These are phyloP conservation scores for Cucumis variabilis DNA, from an alignment of 331 rosid genomes.

Conservation along the genomic window DNA sequence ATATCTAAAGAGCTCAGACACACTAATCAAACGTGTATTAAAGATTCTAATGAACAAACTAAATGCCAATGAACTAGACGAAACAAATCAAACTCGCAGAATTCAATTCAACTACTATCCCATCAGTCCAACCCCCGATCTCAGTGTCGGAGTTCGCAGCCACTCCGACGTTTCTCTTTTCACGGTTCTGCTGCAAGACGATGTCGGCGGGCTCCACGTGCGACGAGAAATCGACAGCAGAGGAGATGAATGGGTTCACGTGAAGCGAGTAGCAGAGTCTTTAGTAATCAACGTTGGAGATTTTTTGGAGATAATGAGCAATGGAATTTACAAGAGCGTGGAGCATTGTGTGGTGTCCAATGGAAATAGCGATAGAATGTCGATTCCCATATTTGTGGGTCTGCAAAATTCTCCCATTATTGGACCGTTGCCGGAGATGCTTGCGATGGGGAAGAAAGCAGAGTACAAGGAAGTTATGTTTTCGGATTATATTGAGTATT, in stretches of 20 bases:
- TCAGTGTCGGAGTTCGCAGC: conserved; percentile 51
- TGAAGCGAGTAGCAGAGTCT: conserved; percentile 49
- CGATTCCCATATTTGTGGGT: conserved; percentile 56
- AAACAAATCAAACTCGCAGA: conserved; percentile 36
- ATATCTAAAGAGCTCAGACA: conserved; percentile 46
- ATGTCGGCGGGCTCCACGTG: conserved; percentile 56
- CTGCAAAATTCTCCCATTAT: conserved; percentile 45
- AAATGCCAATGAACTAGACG: conserved; percentile 44
- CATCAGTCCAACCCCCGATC: conserved; percentile 53
- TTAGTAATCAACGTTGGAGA: conserved; percentile 49
- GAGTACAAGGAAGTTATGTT: conserved; percentile 51
- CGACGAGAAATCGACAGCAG: neutral
- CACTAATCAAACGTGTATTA: conserved; percentile 38
- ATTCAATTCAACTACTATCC: conserved; percentile 62
- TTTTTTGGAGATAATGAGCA: conserved; percentile 62
- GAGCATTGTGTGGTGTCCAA: conserved; percentile 62
- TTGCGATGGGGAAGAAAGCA: conserved; percentile 43
- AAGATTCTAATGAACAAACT: conserved; percentile 46
- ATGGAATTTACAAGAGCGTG: conserved; percentile 58
- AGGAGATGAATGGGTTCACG: conserved; percentile 50
- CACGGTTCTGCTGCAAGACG: conserved; percentile 66
- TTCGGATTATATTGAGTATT: conserved; percentile 60
- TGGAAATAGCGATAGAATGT: conserved; percentile 53
- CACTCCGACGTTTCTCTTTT: conserved; percentile 65
- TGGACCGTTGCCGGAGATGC: conserved; percentile 52